A percentile compares a stretch with the other conserved stretches of the same genome.
Conservation (phyloP, 257 asterid species). For the Forsythia suspensa region DNA sequence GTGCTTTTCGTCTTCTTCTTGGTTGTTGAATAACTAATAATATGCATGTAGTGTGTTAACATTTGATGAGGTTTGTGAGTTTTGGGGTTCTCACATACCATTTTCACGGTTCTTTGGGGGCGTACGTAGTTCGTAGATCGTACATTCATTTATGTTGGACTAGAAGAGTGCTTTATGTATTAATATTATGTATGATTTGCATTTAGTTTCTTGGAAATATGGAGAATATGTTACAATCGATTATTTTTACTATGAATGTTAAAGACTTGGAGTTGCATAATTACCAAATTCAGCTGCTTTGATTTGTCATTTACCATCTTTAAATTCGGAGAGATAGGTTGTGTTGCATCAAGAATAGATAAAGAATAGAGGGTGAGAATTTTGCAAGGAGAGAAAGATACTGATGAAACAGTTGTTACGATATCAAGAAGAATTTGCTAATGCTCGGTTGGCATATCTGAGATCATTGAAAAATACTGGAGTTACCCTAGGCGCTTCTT, state of each 20-base stretch:
- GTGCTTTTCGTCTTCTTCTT: conserved; percentile 5
- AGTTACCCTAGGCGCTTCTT: conserved; percentile 77
- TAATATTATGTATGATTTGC: not conserved
- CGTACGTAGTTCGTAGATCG: not conserved
- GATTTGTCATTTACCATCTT: not conserved
- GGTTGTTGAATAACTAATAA: conserved; percentile 22
- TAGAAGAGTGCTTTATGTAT: not conserved
- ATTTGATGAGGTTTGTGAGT: conserved; percentile 2
- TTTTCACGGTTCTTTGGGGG: conserved; percentile 8
- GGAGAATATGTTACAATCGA: too few species aligned
- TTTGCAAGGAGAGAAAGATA: conserved; percentile 72
- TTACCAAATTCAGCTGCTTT: too few species aligned
- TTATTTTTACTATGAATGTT: too few species aligned
- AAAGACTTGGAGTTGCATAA: too few species aligned
- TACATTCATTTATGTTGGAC: not conserved
- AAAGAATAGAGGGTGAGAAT: conserved; percentile 68
- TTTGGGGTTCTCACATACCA: not conserved
- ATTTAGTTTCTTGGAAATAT: not conserved
- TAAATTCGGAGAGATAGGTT: conserved; percentile 55
- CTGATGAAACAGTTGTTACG: conserved; percentile 62
- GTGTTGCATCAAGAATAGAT: conserved; percentile 72
- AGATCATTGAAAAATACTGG: conserved; percentile 78
- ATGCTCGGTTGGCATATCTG: conserved; percentile 68
- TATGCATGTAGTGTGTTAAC: not conserved
- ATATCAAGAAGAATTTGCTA: conserved; percentile 63